These are phyloP conservation scores for Fusarium begoniae DNA, from an alignment of 2,329 filamentous ascomycete genomes.

Conservation along the genomic window DNA sequence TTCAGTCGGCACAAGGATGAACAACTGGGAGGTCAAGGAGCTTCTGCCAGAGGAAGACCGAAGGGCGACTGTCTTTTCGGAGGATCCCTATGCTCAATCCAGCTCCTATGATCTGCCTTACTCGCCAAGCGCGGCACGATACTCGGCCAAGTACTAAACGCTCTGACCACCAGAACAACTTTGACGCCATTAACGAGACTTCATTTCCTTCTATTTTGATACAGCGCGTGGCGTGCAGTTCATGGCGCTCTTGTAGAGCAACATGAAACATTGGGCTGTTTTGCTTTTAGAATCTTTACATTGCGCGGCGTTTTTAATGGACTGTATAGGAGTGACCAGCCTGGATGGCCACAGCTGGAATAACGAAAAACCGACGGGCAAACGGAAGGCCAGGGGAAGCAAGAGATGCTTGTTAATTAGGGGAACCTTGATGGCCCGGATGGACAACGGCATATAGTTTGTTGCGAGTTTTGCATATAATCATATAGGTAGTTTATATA, in stretches of 20 bases:
- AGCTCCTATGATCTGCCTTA: slow-evolving; percentile 63
- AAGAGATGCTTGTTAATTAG: slow-evolving; percentile 25
- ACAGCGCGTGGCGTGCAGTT: slow-evolving; percentile 17
- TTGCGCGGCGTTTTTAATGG: slow-evolving; percentile 38
- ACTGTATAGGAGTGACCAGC: slow-evolving; percentile 6
- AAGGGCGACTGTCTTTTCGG: slow-evolving; percentile 75
- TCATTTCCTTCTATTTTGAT: slow-evolving; percentile 28
- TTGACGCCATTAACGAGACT: slow-evolving; percentile 32
- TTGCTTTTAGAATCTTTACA: slow-evolving; percentile 31
- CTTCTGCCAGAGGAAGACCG: slow-evolving; percentile 83
- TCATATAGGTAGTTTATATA: slow-evolving; percentile 34
- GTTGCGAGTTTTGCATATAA: slow-evolving; percentile 24
- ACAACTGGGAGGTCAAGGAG: slow-evolving; percentile 99
- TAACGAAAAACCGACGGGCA: slow-evolving; percentile 15
- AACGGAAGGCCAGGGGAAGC: slow-evolving; percentile 7
- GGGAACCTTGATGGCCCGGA: slow-evolving; percentile 6
- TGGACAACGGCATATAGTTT: slow-evolving; percentile 11
- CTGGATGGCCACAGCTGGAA: slow-evolving; percentile 4
- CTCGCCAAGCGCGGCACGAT: slow-evolving; percentile 55
- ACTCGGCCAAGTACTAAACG: slow-evolving; percentile 57
- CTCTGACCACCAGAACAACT: not conserved
- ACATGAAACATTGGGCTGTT: slow-evolving; percentile 4
- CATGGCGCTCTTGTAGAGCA: not conserved
- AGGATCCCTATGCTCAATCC: slow-evolving; percentile 70
- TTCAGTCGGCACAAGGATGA: slow-evolving; percentile 91